Conservation (phyloP, 1,284 basidiomycete species). For the Schizophyllum amplum region DNA sequence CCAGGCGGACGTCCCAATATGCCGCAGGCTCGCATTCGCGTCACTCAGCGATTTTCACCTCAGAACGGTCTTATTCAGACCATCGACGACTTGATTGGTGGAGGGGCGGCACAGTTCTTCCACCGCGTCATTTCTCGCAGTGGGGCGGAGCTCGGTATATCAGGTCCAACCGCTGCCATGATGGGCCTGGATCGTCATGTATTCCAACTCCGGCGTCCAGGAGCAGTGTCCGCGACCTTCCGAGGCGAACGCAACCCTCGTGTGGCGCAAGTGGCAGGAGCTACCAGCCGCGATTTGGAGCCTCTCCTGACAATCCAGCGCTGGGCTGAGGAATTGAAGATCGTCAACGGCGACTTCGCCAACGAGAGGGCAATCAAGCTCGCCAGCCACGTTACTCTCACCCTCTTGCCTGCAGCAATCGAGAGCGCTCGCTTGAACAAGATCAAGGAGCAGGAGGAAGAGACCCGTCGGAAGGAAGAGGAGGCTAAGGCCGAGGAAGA, state of each 20-base stretch:
- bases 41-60: background rate
- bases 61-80: slow-evolving; percentile 58
- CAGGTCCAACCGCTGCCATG: slow-evolving; percentile 51
- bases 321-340: slow-evolving; percentile 86
- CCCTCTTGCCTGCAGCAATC: slow-evolving; percentile 77
- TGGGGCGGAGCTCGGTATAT: slow-evolving; percentile 30
- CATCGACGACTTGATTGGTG: slow-evolving; percentile 78
- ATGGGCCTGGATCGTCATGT: slow-evolving; percentile 21
- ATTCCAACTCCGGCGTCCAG: slow-evolving; percentile 6
- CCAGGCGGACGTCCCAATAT: slow-evolving; percentile 35
- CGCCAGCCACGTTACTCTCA: slow-evolving; percentile 66
- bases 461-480: slow-evolving; percentile 28
- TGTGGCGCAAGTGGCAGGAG: slow-evolving; percentile 31
- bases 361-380: slow-evolving; percentile 62
- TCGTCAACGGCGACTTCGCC: slow-evolving; percentile 70
- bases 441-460: slow-evolving; percentile 41
- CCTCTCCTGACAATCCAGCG: slow-evolving; percentile 81
- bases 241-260: slow-evolving; percentile 53
- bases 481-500: slow-evolving; percentile 33
- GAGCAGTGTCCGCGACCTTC: slow-evolving; percentile 45
- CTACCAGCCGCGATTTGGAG: slow-evolving; percentile 55
- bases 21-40: slow-evolving; percentile 33
- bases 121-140: slow-evolving; percentile 68
- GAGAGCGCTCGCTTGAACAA: slow-evolving; percentile 52
- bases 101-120: slow-evolving; percentile 75